Evolutionary conservation across 2,329 filamentous ascomycete genomes (phyloP).

Genomic region (Colletotrichum sp.): DNA sequence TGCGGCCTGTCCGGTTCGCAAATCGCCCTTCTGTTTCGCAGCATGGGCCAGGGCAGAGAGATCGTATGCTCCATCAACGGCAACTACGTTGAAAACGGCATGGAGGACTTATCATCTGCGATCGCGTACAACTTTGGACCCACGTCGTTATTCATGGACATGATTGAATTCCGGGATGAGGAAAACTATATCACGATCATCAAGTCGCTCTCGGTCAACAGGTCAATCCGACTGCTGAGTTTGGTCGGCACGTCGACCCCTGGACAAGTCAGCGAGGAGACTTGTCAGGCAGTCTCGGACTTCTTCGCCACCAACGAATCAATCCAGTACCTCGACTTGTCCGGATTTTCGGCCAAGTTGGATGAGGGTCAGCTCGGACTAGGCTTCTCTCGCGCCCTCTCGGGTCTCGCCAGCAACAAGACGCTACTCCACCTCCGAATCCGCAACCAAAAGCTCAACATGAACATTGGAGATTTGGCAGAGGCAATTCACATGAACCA

Average conservation of each 20-base stretch:
- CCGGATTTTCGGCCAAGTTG: slow-evolving; percentile 61
- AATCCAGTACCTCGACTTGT: slow-evolving; percentile 60
- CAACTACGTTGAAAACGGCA: slow-evolving; percentile 58
- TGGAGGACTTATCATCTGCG: slow-evolving; percentile 54
- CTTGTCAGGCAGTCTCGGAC: slow-evolving; percentile 51
- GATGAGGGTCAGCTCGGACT: slow-evolving; percentile 62
- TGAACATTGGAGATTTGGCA: slow-evolving; percentile 59
- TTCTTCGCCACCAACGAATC: slow-evolving; percentile 58
- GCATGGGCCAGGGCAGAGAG: slow-evolving; percentile 53
- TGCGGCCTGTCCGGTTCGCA: slow-evolving; percentile 57
- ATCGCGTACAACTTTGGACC: slow-evolving; percentile 54
- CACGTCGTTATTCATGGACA: slow-evolving; percentile 56
- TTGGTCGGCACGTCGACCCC: slow-evolving; percentile 60
- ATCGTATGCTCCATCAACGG: slow-evolving; percentile 55
- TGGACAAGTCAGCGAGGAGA: slow-evolving; percentile 48
- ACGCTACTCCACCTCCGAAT: slow-evolving; percentile 56
- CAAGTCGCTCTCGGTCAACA: slow-evolving; percentile 53
- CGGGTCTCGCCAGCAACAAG: slow-evolving; percentile 49
- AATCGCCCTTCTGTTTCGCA: slow-evolving; percentile 54
- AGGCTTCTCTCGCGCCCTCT: slow-evolving; percentile 56
- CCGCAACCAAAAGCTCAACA: slow-evolving; percentile 60
- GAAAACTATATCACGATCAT: slow-evolving; percentile 56
- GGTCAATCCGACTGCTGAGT: slow-evolving; percentile 56
- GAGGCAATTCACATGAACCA: slow-evolving; percentile 54
- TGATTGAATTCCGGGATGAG: slow-evolving; percentile 62